These are phyloP conservation scores for Cercis canadensis DNA, from an alignment of 306 rosid genomes.

Conservation along the genomic window DNA sequence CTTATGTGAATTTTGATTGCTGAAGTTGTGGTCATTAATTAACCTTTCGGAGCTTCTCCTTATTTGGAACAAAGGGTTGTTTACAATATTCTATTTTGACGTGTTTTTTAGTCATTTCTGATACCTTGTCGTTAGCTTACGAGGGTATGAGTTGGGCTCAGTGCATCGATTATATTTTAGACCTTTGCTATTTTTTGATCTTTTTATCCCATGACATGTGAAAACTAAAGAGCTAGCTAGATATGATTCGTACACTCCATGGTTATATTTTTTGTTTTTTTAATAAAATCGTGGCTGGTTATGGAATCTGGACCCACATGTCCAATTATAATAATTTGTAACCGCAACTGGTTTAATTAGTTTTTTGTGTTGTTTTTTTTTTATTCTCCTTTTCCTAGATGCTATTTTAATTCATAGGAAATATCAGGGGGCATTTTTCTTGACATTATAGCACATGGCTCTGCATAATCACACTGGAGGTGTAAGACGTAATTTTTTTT, in stretches of 20 bases:
- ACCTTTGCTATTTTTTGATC: not conserved
- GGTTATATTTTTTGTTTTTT: conserved; percentile 1
- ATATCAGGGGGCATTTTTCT: not conserved
- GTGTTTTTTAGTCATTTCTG: not conserved
- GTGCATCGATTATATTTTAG: not conserved
- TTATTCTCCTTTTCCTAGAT: not conserved
- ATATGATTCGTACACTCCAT: conserved; percentile 34
- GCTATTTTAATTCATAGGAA: conserved; percentile 16
- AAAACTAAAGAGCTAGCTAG: conserved; percentile 25
- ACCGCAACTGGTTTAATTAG: not conserved
- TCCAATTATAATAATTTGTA: conserved; percentile 21
- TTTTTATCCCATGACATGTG: not conserved
- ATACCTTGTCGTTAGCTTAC: not conserved
- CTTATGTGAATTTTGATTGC: conserved; percentile 11
- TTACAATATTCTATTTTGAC: not conserved
- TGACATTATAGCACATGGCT: not conserved
- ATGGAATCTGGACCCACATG: conserved; percentile 49
- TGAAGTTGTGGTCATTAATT: conserved; percentile 6
- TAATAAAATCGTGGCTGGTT: conserved; percentile 22
- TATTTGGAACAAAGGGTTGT: not conserved
- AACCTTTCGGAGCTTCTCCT: not conserved
- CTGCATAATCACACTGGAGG: not conserved
- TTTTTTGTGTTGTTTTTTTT: not conserved
- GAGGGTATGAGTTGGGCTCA: not conserved
- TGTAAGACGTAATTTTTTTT: not conserved